Evolutionary conservation across 2,329 filamentous ascomycete genomes (phyloP), one percentile per base, ranked within the genome.

Genomic region (Arthroderma sp.): DNA sequence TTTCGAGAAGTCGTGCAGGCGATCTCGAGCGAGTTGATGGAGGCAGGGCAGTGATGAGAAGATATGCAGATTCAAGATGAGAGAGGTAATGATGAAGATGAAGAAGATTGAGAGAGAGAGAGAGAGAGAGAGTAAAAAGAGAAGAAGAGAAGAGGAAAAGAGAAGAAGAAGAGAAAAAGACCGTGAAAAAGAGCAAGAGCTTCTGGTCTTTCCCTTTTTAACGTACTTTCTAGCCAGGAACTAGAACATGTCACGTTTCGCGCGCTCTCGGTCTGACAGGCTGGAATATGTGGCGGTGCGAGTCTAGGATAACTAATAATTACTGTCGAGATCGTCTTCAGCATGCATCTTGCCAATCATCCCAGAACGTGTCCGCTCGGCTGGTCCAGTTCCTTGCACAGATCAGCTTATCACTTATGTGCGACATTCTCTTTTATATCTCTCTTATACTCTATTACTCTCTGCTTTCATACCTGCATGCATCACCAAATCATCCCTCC

Each of bases 311-410:
- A 4, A 32, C 15, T 32, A 42, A 30, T 27, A 33, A 7, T 10
- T 3, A 7, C 11, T n/a, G n/a, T n/a, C n/a, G n/a, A 22, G 15
- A 22, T 22, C 15, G 15, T 22, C 15, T 41, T 41, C n/a, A n/a
- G 11, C 39, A n/a, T 32, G 30, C 39, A 42, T 33, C 40, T 30
- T 32, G 40, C 40, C 40, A 42, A 42, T 42, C 40, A 42, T 42
- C 40, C 40, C 40, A 33, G 40, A 42, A 42, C 40, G 40, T 42
- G 40, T 32, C 40, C 36, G 40, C 30, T 32, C 38, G 28, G 31
- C 31, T 11, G 10, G 22, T 29, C 38, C 22, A 39, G 8, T 29
- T 29, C 36, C 28, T 10, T 38, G 36, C 4, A 38, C 37, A 22
- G 15, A 22, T 22, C 15, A n/a, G 32, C 8, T 22, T 22, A 22